A percentile compares a stretch with the other conserved stretches of the same genome.
These are phyloP conservation scores for Coffea canephora DNA, from an alignment of 257 asterid species.

Conservation along the genomic window DNA sequence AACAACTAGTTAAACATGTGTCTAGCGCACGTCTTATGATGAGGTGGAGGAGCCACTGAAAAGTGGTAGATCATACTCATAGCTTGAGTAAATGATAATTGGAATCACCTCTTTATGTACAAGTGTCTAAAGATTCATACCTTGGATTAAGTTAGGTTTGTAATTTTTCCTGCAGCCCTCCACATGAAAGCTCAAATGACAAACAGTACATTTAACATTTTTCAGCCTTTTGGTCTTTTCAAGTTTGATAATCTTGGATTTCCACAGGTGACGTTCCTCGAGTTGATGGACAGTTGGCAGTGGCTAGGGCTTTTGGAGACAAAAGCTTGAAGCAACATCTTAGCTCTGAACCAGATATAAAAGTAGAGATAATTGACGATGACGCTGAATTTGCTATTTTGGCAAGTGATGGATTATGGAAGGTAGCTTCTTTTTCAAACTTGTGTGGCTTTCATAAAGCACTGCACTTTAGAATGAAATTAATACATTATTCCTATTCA, in stretches of 20 bases:
- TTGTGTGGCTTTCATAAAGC: not conserved
- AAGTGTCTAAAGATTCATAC: not conserved
- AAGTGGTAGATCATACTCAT: too few relatives aligned
- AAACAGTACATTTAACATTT: too few relatives aligned
- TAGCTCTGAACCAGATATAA: conserved; percentile 76
- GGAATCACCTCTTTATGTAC: too few relatives aligned
- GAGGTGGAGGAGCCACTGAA: too few relatives aligned
- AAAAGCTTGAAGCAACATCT: conserved; percentile 84
- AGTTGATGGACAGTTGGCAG: conserved; percentile 93
- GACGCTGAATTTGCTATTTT: conserved; percentile 66
- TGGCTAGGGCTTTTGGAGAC: conserved; percentile 96
- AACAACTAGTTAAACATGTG: too few relatives aligned
- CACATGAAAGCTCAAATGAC: not conserved
- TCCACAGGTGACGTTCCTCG: conserved; percentile 83
- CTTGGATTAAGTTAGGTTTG: not conserved
- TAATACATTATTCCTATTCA: not conserved
- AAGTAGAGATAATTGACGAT: conserved; percentile 53
- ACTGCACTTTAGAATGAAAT: too few relatives aligned
- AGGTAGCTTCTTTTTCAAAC: conserved; percentile 35
- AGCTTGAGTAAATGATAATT: too few relatives aligned
- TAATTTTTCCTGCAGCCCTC: not conserved
- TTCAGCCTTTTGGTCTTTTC: not conserved
- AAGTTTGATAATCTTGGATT: conserved; percentile 10
- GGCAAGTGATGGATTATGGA: conserved; percentile 96
- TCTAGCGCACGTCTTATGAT: too few relatives aligned